A percentile compares a stretch with the other conserved stretches of the same genome.
Conservation (phyloP, 306 rosid species). For the Glycyrrhiza uralensis region DNA sequence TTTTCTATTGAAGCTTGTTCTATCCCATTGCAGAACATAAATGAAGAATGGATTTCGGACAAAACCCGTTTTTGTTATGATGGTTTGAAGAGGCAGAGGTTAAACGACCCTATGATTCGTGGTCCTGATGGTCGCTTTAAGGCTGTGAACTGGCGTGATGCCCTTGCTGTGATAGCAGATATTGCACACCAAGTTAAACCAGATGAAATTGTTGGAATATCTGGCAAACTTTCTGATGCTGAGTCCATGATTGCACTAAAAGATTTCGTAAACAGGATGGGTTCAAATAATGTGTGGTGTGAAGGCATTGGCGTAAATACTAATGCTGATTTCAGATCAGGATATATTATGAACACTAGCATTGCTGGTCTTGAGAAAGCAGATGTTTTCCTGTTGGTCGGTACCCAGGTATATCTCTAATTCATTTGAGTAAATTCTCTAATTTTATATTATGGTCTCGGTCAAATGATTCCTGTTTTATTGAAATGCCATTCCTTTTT, state of each 20-base stretch:
- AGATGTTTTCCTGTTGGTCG: slow-evolving; percentile 88
- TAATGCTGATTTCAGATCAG: slow-evolving; percentile 90
- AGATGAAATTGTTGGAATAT: slow-evolving; percentile 82
- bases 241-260: slow-evolving; percentile 95
- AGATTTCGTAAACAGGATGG: slow-evolving; percentile 86
- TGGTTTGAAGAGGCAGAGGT: slow-evolving; percentile 98
- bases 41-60: slow-evolving; percentile 99
- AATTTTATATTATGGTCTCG: slow-evolving; percentile 5
- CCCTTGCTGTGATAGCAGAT: slow-evolving; percentile 85
- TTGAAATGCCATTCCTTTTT: slow-evolving; percentile 5
- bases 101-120: slow-evolving; percentile 97
- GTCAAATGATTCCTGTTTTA: slow-evolving; percentile 17
- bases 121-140: slow-evolving; percentile 91
- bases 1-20: slow-evolving; percentile 6
- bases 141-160: slow-evolving; percentile 93
- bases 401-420: slow-evolving; percentile 71
- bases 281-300: slow-evolving; percentile 91
- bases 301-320: slow-evolving; percentile 71
- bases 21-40: slow-evolving; percentile 65
- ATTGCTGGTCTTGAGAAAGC: slow-evolving; percentile 94
- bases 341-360: slow-evolving; percentile 79
- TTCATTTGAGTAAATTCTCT: not conserved
- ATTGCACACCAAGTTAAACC: slow-evolving; percentile 72
- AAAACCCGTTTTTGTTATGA: slow-evolving; percentile 97
- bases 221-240: slow-evolving; percentile 94